Evolutionary conservation across 2,329 filamentous ascomycete genomes (phyloP).

Genomic region (Verticillium tricorpus): DNA sequence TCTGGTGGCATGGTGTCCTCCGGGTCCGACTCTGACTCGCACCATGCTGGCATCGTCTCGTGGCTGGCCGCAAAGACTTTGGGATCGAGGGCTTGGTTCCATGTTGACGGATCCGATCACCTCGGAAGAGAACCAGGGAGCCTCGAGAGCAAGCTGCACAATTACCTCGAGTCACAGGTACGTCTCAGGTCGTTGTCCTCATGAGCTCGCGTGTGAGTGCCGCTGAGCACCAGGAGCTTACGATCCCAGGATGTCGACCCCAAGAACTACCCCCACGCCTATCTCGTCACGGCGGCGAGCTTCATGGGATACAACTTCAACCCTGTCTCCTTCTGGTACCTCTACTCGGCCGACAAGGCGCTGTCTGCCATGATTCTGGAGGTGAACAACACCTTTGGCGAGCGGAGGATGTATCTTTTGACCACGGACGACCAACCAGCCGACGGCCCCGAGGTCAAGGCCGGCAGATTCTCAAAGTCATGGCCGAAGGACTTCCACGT

Average conservation of each 20-base stretch:
- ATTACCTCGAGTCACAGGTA: slow-evolving; percentile 55
- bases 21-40: neutral
- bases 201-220: neutral
- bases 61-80: slow-evolving; percentile 13
- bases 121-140: slow-evolving; percentile 48
- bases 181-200: slow-evolving; percentile 10
- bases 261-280: slow-evolving; percentile 59
- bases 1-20: slow-evolving; percentile 52
- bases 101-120: slow-evolving; percentile 57
- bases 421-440: slow-evolving; percentile 22
- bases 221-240: slow-evolving; percentile 8
- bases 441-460: neutral
- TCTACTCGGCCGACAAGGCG: slow-evolving; percentile 56
- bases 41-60: neutral
- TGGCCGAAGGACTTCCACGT: slow-evolving; percentile 74
- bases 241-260: slow-evolving; percentile 49
- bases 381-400: slow-evolving; percentile 74
- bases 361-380: slow-evolving; percentile 65
- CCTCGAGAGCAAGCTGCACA: slow-evolving; percentile 55
- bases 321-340: slow-evolving; percentile 74
- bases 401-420: slow-evolving; percentile 63
- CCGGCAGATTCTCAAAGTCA: slow-evolving; percentile 34
- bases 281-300: slow-evolving; percentile 65
- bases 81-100: slow-evolving; percentile 44
- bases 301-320: slow-evolving; percentile 71